A percentile compares a stretch with the other conserved stretches of the same genome.
Conservation (phyloP, 2,329 filamentous ascomycete genomes). For the Colletotrichum neosansevieriae region DNA sequence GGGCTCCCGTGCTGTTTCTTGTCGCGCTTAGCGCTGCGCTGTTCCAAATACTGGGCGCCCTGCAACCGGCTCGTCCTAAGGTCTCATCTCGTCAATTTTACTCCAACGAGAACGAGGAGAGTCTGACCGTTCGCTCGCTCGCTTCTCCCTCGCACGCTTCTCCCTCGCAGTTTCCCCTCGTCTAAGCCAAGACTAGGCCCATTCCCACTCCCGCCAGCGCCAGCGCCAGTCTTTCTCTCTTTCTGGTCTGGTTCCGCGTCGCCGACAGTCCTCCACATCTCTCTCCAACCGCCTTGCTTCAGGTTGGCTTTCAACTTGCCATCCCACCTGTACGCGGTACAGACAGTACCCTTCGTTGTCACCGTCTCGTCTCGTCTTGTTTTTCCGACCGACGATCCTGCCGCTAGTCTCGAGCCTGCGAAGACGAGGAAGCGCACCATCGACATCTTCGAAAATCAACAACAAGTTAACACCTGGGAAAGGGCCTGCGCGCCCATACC, state of each 20-base stretch:
- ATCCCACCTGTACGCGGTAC: conserved; percentile 26
- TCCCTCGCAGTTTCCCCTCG: conserved; percentile 26
- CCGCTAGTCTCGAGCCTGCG: conserved; percentile 31
- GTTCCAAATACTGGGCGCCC: conserved; percentile 37
- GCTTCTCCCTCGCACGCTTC: conserved; percentile 20
- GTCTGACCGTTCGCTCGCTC: conserved; percentile 35
- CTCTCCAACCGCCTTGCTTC: conserved; percentile 36
- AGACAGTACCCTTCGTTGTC: conserved; percentile 14
- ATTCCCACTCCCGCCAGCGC: conserved; percentile 34
- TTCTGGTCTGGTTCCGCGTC: conserved; percentile 29
- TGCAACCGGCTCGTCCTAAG: conserved; percentile 42
- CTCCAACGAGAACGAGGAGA: conserved; percentile 30
- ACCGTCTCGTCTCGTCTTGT: conserved; percentile 25
- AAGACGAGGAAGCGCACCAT: conserved; percentile 27
- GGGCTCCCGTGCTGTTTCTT: conserved; percentile 13
- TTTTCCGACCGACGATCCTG: conserved; percentile 31
- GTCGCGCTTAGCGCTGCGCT: conserved; percentile 31
- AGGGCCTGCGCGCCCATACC: conserved; percentile 23
- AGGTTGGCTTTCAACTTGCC: conserved; percentile 26
- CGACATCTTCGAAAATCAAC: conserved; percentile 19
- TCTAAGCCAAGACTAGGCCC: conserved; percentile 37
- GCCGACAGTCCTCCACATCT: conserved; percentile 28
- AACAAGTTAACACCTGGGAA: conserved; percentile 14
- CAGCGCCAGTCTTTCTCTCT: conserved; percentile 24
- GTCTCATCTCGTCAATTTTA: conserved; percentile 45